Percentiles rank a stretch among this genome's conserved stretches.
Evolutionary conservation across 768 basidiomycete species (phyloP).

Genomic region (Mycena chlorophos): DNA sequence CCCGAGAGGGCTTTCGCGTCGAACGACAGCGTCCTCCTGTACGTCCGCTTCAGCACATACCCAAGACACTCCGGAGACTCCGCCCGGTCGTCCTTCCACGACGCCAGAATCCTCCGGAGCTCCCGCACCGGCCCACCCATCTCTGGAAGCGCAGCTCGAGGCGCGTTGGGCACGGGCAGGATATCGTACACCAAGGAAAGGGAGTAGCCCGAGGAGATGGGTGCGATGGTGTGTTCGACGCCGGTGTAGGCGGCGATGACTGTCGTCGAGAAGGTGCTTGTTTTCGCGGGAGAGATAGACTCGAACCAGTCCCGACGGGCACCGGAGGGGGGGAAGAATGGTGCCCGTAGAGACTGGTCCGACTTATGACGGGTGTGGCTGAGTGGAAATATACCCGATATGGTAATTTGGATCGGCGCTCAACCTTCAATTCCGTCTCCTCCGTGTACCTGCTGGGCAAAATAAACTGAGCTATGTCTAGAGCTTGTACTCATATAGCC

Average conservation of each 20-base stretch:
- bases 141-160: neutral
- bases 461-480: too few species aligned
- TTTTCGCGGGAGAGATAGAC: neutral
- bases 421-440: too few species aligned
- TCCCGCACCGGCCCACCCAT: neutral
- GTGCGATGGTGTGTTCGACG: neutral
- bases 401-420: too few species aligned
- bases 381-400: too few species aligned
- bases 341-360: too few species aligned
- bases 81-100: neutral
- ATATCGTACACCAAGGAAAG: neutral
- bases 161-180: neutral
- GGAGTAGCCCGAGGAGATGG: neutral
- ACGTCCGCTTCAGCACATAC: neutral
- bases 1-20: neutral
- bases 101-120: neutral
- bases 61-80: neutral
- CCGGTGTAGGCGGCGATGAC: neutral
- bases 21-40: neutral
- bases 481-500: too few species aligned
- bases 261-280: neutral
- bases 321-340: too few species aligned
- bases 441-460: too few species aligned
- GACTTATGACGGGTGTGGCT: too few species aligned
- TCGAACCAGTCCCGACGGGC: neutral